Percentiles rank a stretch among this genome's conserved stretches.
Evolutionary conservation across 2,329 filamentous ascomycete genomes (phyloP).

Genomic region (Tolypocladium tundrense): DNA sequence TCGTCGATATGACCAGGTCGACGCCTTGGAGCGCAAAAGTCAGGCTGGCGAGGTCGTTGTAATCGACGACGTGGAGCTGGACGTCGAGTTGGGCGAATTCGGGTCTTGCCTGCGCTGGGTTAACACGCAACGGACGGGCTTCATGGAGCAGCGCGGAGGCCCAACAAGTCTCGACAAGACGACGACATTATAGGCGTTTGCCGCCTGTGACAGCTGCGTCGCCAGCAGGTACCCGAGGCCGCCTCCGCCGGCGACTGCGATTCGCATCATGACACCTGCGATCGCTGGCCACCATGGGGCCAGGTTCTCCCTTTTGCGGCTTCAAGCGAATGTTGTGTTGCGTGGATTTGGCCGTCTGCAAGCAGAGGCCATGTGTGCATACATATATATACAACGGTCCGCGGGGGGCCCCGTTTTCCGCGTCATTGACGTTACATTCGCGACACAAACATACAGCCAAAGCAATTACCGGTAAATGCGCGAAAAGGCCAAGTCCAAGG

Average conservation of each 20-base stretch:
- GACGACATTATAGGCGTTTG: constrained; percentile 55
- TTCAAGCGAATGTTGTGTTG: background rate
- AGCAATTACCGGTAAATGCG: constrained; percentile 8
- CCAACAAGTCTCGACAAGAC: constrained; percentile 51
- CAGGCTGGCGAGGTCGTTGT: constrained; percentile 46
- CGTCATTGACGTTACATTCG: constrained; percentile 15
- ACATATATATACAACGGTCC: constrained; percentile 8
- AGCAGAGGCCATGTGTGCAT: constrained; percentile 3
- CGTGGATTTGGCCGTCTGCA: background rate
- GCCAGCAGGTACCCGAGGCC: constrained; percentile 34
- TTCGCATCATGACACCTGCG: constrained; percentile 31
- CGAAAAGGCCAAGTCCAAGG: constrained; percentile 3
- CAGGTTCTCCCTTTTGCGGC: background rate
- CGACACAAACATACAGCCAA: constrained; percentile 4
- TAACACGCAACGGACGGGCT: constrained; percentile 7
- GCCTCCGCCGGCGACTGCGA: constrained; percentile 36
- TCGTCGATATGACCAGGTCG: constrained; percentile 66
- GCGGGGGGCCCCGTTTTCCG: constrained; percentile 8
- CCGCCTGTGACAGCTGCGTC: constrained; percentile 44
- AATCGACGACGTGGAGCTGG: constrained; percentile 61
- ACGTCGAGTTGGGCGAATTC: constrained; percentile 46
- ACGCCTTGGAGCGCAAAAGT: constrained; percentile 59
- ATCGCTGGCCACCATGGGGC: constrained; percentile 7
- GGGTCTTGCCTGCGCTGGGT: constrained; percentile 35
- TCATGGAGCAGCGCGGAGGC: background rate